Evolutionary conservation across 768 basidiomycete species (phyloP), one percentile per base, ranked within the genome.

Genomic region (Phylloporus sp.): DNA sequence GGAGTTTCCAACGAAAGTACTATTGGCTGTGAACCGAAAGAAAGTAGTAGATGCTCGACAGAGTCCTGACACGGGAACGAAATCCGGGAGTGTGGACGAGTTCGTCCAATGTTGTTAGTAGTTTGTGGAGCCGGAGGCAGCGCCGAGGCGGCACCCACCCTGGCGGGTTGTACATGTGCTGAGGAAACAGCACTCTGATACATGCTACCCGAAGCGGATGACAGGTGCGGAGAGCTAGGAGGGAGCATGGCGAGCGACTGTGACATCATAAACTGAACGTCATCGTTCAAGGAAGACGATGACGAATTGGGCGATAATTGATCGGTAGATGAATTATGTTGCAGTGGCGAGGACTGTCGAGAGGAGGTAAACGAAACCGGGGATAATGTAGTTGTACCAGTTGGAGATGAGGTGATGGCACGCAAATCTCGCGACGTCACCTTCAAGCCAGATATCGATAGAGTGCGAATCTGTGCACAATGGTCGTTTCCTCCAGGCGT

Each of bases 151-250:
- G 33, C 7, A 38, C 47, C 45, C 33, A 11, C 13, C 38, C 46
- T 21, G 9, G 22, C 17, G 9, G 42, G 35, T 27, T 42, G 48
- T 22, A 28, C 21, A 24, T 56, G 37, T 38, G 38, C 28, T 15
- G 57, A 52, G 9, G 84, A 84, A 18, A 85, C 54, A 5, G 84
- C 84, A 55, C 88, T 91, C 54, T 85, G 77, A 61, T 90, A 92
- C 74, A 91, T 79, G 66, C 82, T 90, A 55, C 79, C 79, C 6
- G 74, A 64, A 38, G 75, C 66, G 17, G 82, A 81, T 31, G 69
- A 54, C 15, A 75, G 70, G n/a, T 72, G 79, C 7, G 56, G 54
- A 9, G 75, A 56, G 34, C 70, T 61, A 11, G 73, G 76, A 32
- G 79, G 84, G 29, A 91, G 70, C 42, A 67, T 73, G 3, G 75